Percentiles rank a stretch among this genome's conserved stretches.
These are phyloP conservation scores for Daphne laureola DNA, from an alignment of 441 rosid genomes.

Conservation along the genomic window DNA sequence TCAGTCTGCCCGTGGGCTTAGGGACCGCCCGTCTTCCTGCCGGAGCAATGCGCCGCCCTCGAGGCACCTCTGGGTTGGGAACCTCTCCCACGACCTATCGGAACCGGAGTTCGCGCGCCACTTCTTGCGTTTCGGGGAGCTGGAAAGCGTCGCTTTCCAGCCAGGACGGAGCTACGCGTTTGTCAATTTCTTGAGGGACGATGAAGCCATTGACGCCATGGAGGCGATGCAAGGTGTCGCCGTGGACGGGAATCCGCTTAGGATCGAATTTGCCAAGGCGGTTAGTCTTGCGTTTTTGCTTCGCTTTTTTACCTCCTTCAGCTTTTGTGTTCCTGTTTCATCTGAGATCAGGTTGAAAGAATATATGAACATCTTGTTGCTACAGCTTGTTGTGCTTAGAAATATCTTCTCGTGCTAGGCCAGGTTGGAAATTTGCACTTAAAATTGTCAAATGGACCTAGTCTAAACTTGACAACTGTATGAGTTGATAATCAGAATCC, in stretches of 20 bases:
- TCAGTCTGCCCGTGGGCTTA: slow-evolving; percentile 40
- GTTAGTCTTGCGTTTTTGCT: slow-evolving; percentile 62
- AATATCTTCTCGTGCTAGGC: no score
- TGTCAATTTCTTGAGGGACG: slow-evolving; percentile 50
- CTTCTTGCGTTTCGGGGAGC: slow-evolving; percentile 65
- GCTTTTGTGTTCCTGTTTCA: slow-evolving; percentile 13
- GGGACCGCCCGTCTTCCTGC: slow-evolving; percentile 32
- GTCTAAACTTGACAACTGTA: no score
- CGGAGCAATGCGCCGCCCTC: slow-evolving; percentile 56
- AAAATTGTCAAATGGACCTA: no score
- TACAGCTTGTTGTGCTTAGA: no score
- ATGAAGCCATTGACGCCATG: slow-evolving; percentile 74
- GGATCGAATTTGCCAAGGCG: slow-evolving; percentile 97
- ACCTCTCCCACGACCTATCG: slow-evolving; percentile 53
- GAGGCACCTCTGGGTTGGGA: slow-evolving; percentile 92
- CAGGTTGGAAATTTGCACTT: no score
- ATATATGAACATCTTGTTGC: neutral
- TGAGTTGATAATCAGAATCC: no score
- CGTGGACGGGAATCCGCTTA: slow-evolving; percentile 78
- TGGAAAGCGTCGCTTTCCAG: slow-evolving; percentile 79
- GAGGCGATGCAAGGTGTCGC: slow-evolving; percentile 70
- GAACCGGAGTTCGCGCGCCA: slow-evolving; percentile 49
- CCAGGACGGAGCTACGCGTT: slow-evolving; percentile 82
- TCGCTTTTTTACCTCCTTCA: slow-evolving; percentile 14
- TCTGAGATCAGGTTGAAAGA: slow-evolving; percentile 15